Evolutionary conservation across 2,329 filamentous ascomycete genomes (phyloP), one percentile per base, ranked within the genome.

Genomic region (Coleophoma crateriformis): DNA sequence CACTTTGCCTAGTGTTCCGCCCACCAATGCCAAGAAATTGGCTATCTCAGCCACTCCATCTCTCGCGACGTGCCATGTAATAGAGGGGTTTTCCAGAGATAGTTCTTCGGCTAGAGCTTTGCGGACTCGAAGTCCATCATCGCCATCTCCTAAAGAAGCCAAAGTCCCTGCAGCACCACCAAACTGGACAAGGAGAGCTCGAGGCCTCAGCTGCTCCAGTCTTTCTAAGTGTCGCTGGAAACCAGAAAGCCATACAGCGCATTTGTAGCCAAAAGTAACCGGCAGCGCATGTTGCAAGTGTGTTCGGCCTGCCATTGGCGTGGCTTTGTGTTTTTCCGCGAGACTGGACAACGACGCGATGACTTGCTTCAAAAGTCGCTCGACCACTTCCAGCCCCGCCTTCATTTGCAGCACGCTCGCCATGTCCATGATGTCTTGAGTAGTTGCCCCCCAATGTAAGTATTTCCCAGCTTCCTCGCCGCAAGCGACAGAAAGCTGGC

Each of bases 371-470:
- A 80, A 62, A 3, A 73, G 66, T 4, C 64, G 58, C 51, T 76
- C 69, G 4, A 81, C 68, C 14, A 81, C 68, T 1, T 64, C 61
- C 13, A 81, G 62, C 0, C 76, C 77, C 12, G 68, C 55, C 39
- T 76, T 73, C 60, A 79, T 77, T 54, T 81, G 78, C 8, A 81
- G 57, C 1, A 78, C 65, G 12, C 70, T 73, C 0, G 77, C 78
- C 0, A 73, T 64, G 53, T 81, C 78, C 77, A 79, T 80, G 50
- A 81, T 79, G 54, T 81, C 77, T 54, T 81, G 78, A 0, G 78
- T 81, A 0, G 78, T 81, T 2, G 77, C 76, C 8, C 78, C 78
- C 77, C 77, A 80, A 58, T 81, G 77, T 11, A 81, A 71, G 55
- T 77, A 80, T 51, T 70, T 67, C n/a, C 62, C 68, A 5, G 64